Evolutionary conservation across 345 rosid species (phyloP).

Genomic region (Aquilaria malaccensis): DNA sequence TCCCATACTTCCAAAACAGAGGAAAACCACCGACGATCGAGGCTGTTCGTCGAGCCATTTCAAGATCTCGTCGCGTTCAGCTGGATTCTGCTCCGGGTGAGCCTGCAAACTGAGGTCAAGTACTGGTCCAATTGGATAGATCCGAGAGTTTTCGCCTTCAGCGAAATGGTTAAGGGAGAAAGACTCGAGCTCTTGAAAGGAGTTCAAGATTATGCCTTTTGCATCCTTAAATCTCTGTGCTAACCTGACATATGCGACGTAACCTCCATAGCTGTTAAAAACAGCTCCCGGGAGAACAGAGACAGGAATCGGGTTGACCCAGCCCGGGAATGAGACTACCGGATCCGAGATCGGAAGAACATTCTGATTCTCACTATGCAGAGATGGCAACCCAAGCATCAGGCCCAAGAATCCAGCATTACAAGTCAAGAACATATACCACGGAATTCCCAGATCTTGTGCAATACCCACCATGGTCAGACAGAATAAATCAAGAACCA

Average conservation of each 20-base stretch:
- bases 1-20: slow-evolving; percentile 49
- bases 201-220: slow-evolving; percentile 39
- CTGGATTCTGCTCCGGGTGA: slow-evolving; percentile 15
- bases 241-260: slow-evolving; percentile 22
- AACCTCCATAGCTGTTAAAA: slow-evolving; percentile 29
- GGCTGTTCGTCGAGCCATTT: slow-evolving; percentile 48
- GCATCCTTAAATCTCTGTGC: slow-evolving; percentile 28
- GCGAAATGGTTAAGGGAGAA: slow-evolving; percentile 23
- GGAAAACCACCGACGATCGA: slow-evolving; percentile 31
- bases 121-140: slow-evolving; percentile 42
- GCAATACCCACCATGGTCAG: slow-evolving; percentile 33
- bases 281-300: slow-evolving; percentile 28
- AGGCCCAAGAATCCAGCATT: slow-evolving; percentile 31
- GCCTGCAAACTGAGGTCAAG: slow-evolving; percentile 22
- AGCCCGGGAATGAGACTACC: slow-evolving; percentile 24
- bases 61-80: slow-evolving; percentile 15
- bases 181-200: slow-evolving; percentile 30
- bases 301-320: slow-evolving; percentile 26
- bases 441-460: slow-evolving; percentile 35
- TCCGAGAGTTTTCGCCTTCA: slow-evolving; percentile 19
- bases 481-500: slow-evolving; percentile 43
- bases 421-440: slow-evolving; percentile 32
- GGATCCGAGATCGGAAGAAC: slow-evolving; percentile 17
- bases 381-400: slow-evolving; percentile 27
- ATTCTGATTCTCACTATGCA: slow-evolving; percentile 16